A percentile compares a stretch with the other conserved stretches of the same genome.
Evolutionary conservation across 2,329 filamentous ascomycete species (phyloP).

Genomic region (Tolypocladium ovalisporum): DNA sequence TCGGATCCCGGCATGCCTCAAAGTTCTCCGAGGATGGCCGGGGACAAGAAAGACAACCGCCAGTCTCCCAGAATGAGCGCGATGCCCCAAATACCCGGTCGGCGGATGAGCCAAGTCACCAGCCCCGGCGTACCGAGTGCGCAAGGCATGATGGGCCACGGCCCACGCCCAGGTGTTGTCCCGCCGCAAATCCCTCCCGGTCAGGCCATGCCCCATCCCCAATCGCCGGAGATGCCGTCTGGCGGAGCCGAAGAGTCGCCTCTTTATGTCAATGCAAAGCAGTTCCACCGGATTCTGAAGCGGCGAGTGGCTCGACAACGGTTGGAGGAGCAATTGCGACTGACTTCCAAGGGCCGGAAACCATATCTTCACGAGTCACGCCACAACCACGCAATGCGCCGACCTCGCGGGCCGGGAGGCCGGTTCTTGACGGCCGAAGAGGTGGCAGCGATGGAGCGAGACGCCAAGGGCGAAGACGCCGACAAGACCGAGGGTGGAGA

Average conservation of each 20-base stretch:
- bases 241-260: conserved; percentile 77
- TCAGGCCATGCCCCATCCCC: conserved; percentile 56
- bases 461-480: conserved; percentile 29
- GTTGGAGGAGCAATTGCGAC: conserved; percentile 79
- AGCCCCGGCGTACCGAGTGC: conserved; percentile 66
- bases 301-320: conserved; percentile 85
- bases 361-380: conserved; percentile 95
- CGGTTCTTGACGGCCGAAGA: conserved; percentile 95
- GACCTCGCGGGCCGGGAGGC: conserved; percentile 85
- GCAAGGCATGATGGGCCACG: conserved; percentile 66
- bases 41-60: conserved; percentile 58
- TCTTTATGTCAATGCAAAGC: conserved; percentile 95
- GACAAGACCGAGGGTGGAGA: conserved; percentile 19
- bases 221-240: conserved; percentile 70
- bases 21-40: conserved; percentile 69
- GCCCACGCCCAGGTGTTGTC: conserved; percentile 35
- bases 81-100: conserved; percentile 46
- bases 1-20: conserved; percentile 58
- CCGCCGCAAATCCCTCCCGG: conserved; percentile 51
- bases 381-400: conserved; percentile 96
- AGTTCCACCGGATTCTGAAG: conserved; percentile 96
- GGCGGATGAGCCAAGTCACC: conserved; percentile 67
- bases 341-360: conserved; percentile 92
- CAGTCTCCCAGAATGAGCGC: conserved; percentile 67
- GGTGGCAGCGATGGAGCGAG: conserved; percentile 77